phyloP scores from a whole-genome alignment of 1,139 yeast species.

The Tardiomyces depauwii region DNA sequence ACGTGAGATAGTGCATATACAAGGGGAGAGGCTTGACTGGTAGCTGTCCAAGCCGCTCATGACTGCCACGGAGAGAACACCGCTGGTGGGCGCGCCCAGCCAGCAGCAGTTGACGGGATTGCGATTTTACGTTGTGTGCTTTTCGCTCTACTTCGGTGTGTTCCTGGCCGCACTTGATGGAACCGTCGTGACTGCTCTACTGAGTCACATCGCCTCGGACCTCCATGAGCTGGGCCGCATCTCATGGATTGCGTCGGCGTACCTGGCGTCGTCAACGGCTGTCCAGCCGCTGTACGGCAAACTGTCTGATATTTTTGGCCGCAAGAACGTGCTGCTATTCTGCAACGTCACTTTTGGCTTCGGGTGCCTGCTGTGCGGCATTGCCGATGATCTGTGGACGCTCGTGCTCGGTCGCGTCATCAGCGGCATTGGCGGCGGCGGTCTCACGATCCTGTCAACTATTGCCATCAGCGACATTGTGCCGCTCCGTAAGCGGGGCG shows the following conservation, averaged over 20 bases:
- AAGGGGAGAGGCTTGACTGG: too few species aligned
- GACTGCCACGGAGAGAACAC: too few species aligned
- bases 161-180: slow-evolving; percentile 52
- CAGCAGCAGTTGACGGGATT: background rate
- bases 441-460: slow-evolving; percentile 42
- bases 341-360: slow-evolving; percentile 39
- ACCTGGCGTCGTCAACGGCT: slow-evolving; percentile 48
- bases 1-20: too few species aligned
- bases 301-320: slow-evolving; percentile 75
- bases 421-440: slow-evolving; percentile 59
- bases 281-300: slow-evolving; percentile 78
- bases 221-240: slow-evolving; percentile 41
- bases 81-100: background rate
- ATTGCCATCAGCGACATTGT: slow-evolving; percentile 48
- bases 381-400: slow-evolving; percentile 26
- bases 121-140: slow-evolving; percentile 1
- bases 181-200: slow-evolving; percentile 53
- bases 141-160: slow-evolving; percentile 36
- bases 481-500: slow-evolving; percentile 45
- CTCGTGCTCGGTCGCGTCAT: slow-evolving; percentile 53
- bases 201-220: slow-evolving; percentile 54
- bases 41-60: too few species aligned
- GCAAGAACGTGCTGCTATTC: slow-evolving; percentile 42
- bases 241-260: slow-evolving; percentile 53
- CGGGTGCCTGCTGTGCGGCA: slow-evolving; percentile 48